phyloP scores from a whole-genome alignment of 2,329 filamentous ascomycete species.

The Ceratocystis destructans region DNA sequence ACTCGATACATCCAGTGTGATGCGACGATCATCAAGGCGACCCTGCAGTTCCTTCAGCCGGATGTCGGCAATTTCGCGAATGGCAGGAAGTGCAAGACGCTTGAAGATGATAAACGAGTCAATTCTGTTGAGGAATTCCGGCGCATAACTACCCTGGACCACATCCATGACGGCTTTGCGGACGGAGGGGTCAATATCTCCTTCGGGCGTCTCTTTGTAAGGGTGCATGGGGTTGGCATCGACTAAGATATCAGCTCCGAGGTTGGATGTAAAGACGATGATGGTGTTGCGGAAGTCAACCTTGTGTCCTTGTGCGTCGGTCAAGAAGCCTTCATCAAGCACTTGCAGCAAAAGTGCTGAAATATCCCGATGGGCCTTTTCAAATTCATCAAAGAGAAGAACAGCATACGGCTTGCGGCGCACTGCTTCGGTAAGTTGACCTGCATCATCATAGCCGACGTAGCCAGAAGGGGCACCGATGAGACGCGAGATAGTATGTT shows the following conservation, averaged over 20 bases:
- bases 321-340: slow-evolving; percentile 89
- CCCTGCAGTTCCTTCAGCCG: slow-evolving; percentile 70
- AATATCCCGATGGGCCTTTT: slow-evolving; percentile 93
- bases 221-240: slow-evolving; percentile 53
- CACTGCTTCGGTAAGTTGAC: slow-evolving; percentile 89
- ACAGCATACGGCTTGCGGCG: slow-evolving; percentile 91
- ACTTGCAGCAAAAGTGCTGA: slow-evolving; percentile 85
- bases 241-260: slow-evolving; percentile 83
- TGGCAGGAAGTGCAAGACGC: slow-evolving; percentile 59
- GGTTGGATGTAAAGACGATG: slow-evolving; percentile 89
- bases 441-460: slow-evolving; percentile 91
- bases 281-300: slow-evolving; percentile 95
- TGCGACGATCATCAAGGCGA: slow-evolving; percentile 72
- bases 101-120: slow-evolving; percentile 97
- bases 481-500: slow-evolving; percentile 83
- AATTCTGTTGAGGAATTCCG: slow-evolving; percentile 91
- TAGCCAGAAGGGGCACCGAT: slow-evolving; percentile 92
- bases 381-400: slow-evolving; percentile 90
- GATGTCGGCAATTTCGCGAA: slow-evolving; percentile 90
- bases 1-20: slow-evolving; percentile 56
- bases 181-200: slow-evolving; percentile 58
- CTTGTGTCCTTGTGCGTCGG: slow-evolving; percentile 89
- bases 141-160: slow-evolving; percentile 60
- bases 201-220: slow-evolving; percentile 47
- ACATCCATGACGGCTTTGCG: slow-evolving; percentile 79